These are phyloP conservation scores for Thelonectria olida DNA, from an alignment of 2,329 filamentous ascomycete species.

Conservation along the genomic window DNA sequence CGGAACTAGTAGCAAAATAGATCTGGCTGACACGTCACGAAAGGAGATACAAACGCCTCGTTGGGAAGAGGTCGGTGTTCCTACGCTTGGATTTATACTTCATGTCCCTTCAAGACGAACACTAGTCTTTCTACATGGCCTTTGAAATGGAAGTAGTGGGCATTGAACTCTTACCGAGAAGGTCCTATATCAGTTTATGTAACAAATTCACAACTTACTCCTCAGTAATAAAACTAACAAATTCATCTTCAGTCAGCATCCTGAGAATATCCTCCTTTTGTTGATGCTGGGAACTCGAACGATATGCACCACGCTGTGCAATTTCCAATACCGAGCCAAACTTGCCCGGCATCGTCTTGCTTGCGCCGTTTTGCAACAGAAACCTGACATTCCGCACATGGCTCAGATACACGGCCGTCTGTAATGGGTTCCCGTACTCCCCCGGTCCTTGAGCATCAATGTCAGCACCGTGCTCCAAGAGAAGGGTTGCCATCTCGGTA, in stretches of 20 bases:
- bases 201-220: neutral
- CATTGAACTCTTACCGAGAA: too few species aligned
- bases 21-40: too few species aligned
- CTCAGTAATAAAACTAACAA: neutral
- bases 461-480: neutral
- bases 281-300: neutral
- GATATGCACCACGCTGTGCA: neutral
- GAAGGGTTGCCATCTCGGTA: neutral
- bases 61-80: too few species aligned
- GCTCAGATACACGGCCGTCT: neutral
- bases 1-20: too few species aligned
- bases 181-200: too few species aligned
- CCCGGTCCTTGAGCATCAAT: neutral
- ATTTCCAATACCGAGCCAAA: neutral
- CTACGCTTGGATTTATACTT: too few species aligned
- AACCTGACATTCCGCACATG: neutral
- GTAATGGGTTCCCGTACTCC: neutral
- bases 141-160: too few species aligned
- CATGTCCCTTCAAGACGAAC: too few species aligned
- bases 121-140: too few species aligned
- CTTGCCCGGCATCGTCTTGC: neutral
- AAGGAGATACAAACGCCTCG: too few species aligned
- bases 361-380: neutral
- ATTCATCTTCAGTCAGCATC: neutral
- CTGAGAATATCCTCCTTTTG: neutral